Evolutionary conservation across 2,329 filamentous ascomycete genomes (phyloP).

Genomic region (Diaporthe citriasiana): DNA sequence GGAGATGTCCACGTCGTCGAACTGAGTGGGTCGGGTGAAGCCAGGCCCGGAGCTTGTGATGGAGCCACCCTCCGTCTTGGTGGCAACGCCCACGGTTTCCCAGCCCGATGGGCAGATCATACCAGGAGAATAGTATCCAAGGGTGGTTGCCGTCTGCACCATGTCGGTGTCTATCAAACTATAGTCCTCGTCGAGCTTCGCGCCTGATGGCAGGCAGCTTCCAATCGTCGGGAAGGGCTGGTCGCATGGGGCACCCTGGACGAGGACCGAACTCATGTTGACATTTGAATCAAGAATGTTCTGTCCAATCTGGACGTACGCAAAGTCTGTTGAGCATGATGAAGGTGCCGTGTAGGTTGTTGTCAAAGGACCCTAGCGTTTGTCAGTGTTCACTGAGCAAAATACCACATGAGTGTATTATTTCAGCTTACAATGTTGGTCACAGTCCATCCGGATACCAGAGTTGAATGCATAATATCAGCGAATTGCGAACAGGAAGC

Average conservation of each 20-base stretch:
- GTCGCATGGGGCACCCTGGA: not conserved
- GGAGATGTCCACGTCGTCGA: not conserved
- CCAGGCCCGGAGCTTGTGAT: conserved; percentile 30
- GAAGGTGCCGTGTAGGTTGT: conserved; percentile 37
- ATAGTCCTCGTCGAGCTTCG: conserved; percentile 2
- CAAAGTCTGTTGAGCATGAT: conserved; percentile 12
- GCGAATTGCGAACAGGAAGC: not conserved
- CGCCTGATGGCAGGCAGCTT: conserved; percentile 37
- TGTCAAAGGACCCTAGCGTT: conserved; percentile 35
- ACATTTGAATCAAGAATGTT: not conserved
- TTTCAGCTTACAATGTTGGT: conserved; percentile 15
- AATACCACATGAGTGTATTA: not conserved
- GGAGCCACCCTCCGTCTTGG: conserved; percentile 32
- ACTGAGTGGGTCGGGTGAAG: not conserved
- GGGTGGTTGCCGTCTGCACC: not conserved
- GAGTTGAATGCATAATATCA: conserved; percentile 10
- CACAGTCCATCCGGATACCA: conserved; percentile 12
- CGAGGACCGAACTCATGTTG: not conserved
- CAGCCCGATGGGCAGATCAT: conserved; percentile 31
- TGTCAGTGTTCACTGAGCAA: not conserved
- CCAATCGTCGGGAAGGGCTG: not conserved
- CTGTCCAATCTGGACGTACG: not conserved
- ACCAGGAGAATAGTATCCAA: conserved; percentile 35
- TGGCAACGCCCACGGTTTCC: conserved; percentile 33
- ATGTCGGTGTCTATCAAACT: not conserved